Evolutionary conservation across 2,329 filamentous ascomycete species (phyloP), one percentile per base, ranked within the genome.

Genomic region (Tolypocladium tropicale): DNA sequence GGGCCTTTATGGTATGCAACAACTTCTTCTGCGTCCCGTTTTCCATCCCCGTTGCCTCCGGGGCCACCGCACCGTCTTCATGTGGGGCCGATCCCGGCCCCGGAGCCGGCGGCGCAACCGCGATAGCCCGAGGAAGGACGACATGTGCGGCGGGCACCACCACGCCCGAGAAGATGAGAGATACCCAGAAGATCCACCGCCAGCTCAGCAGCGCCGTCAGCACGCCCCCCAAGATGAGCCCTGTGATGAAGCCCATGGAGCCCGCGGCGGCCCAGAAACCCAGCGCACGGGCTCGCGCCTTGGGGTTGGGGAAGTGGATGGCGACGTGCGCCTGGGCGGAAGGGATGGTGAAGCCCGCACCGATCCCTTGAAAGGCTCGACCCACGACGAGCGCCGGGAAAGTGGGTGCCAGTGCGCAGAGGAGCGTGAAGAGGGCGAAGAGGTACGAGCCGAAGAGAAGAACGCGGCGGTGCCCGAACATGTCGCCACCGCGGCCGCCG

Each of bases 341-440:
- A 3, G 52, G 52, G 9, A 53, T 53, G 36, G 52, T 53, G 52
- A 53, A 53, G 52, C 52, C 52, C 9, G 52, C 52, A 28, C 52
- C 52, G 52, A 53, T 53, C 36, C 52, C 52, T 28, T 53, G 52
- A n/a, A 53, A 53, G 9, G 52, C 52, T 5, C 52, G 52, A 18
- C 52, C 52, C 36, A 53, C 30, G 37, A 43, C 52, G 37, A 53
- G 52, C 25, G 36, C 52, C 23, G 39, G 28, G 23, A 53, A 53
- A n/a, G 23, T 53, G 25, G 52, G 52, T 11, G 52, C 36, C 21
- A 53, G 52, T 2, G 52, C 52, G 25, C 52, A 53, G 18, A 53
- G 33, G 18, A 53, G 52, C 3, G 52, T 53, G 52, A 53, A 53
- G 37, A 53, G 52, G 25, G 52, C 52, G 37, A 53, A 53, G 52